Conservation (phyloP, 2,329 filamentous ascomycete species). For the Bipolaris gigantea region DNA sequence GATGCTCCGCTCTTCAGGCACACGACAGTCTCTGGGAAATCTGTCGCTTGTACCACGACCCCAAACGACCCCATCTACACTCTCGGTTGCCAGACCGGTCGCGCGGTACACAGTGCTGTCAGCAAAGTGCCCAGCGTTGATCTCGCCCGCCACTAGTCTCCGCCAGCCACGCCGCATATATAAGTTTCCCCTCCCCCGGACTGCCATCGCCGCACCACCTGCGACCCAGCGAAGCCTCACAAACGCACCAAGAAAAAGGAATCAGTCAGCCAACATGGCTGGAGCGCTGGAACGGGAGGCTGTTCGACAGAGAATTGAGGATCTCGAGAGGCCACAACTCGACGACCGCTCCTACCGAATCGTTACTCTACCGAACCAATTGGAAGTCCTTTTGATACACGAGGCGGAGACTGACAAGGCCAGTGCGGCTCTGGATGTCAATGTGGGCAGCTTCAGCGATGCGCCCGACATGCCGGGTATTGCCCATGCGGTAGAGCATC, state of each 20-base stretch:
- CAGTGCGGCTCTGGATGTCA: slow-evolving; percentile 91
- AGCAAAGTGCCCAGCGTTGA: slow-evolving; percentile 13
- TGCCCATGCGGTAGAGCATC: slow-evolving; percentile 93
- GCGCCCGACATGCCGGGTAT: slow-evolving; percentile 88
- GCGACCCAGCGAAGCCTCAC: slow-evolving; percentile 15
- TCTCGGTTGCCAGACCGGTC: slow-evolving; percentile 13
- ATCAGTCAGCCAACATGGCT: slow-evolving; percentile 27
- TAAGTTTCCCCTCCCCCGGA: slow-evolving; percentile 16
- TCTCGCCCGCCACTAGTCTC: slow-evolving; percentile 24
- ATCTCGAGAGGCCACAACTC: slow-evolving; percentile 77
- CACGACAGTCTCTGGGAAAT: slow-evolving; percentile 29
- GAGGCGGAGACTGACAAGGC: slow-evolving; percentile 96
- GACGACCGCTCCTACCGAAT: slow-evolving; percentile 89
- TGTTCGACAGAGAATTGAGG: slow-evolving; percentile 53
- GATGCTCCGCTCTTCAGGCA: slow-evolving; percentile 25
- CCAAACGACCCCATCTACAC: slow-evolving; percentile 12
- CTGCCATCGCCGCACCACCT: slow-evolving; percentile 15
- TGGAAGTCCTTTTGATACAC: slow-evolving; percentile 90
- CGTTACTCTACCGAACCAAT: slow-evolving; percentile 78
- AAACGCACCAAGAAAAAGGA: slow-evolving; percentile 9
- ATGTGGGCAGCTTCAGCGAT: slow-evolving; percentile 95
- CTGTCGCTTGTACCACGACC: slow-evolving; percentile 22
- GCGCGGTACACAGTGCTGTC: slow-evolving; percentile 20
- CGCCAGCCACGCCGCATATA: slow-evolving; percentile 23
- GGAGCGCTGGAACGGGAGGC: slow-evolving; percentile 33